A percentile compares a stretch with the other conserved stretches of the same genome.
phyloP scores from a whole-genome alignment of 2,329 filamentous ascomycete genomes.

The Plectosphaerella plurivora region DNA sequence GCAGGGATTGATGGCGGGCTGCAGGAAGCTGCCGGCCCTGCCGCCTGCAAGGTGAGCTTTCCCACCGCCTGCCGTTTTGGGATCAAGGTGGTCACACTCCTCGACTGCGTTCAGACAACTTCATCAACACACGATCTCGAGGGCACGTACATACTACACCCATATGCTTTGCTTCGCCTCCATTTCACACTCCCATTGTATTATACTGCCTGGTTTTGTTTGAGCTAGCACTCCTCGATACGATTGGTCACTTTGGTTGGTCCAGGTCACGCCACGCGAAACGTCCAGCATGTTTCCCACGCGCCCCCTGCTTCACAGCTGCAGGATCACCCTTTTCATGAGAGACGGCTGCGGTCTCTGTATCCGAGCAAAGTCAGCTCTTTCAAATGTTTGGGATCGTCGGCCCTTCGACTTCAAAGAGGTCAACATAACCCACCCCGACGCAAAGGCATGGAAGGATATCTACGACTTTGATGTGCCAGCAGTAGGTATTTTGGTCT shows the following conservation, averaged over 20 bases:
- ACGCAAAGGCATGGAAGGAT: conserved; percentile 62
- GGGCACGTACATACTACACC: too few relatives aligned
- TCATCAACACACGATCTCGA: too few relatives aligned
- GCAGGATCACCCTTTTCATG: conserved; percentile 71
- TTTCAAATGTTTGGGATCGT: conserved; percentile 63
- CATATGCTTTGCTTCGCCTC: too few relatives aligned
- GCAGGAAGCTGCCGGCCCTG: too few relatives aligned
- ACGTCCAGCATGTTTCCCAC: conserved; percentile 44
- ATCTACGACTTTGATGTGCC: conserved; percentile 80
- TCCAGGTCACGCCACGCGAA: background rate
- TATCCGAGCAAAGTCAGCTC: conserved; percentile 59
- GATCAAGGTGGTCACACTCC: background rate
- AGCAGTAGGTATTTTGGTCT: conserved; percentile 51
- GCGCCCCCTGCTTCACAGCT: conserved; percentile 44
- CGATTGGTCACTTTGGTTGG: background rate
- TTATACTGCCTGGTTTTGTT: too few relatives aligned
- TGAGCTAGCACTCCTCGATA: too few relatives aligned
- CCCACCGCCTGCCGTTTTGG: background rate
- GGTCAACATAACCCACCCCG: conserved; percentile 62
- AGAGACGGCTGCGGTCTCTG: conserved; percentile 70
- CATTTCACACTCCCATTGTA: too few relatives aligned
- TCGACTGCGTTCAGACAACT: too few relatives aligned
- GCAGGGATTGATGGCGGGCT: background rate
- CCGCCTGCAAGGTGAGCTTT: background rate
- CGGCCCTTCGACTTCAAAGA: conserved; percentile 66